Evolutionary conservation across 2,329 filamentous ascomycete species (phyloP), one percentile per base, ranked within the genome.

Genomic region (Paecilomyces formosus): DNA sequence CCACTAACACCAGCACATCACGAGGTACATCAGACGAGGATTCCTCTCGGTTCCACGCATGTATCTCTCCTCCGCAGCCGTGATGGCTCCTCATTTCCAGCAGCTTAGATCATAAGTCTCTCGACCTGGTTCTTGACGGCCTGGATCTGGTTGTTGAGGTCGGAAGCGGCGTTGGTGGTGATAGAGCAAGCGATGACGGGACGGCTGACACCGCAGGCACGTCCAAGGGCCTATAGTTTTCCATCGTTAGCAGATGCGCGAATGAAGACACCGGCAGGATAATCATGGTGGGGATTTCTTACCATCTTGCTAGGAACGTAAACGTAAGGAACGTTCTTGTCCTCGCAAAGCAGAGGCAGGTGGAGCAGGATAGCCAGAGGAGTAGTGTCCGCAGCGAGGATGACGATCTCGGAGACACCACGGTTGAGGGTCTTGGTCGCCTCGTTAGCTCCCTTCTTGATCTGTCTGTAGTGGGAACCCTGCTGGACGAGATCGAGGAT

Each of bases 51-150:
- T 45, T 45, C 39, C 6, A 45, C n/a, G 7, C 15, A 8, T 6
- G 15, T 7, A 45, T 18, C 39, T 8, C n/a, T 45, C 24, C 24
- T 45, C 4, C 2, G 7, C n/a, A n/a, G 39, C 15, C 30, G 30
- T 12, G 8, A 45, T 45, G 39, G 18, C n/a, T n/a, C 35, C 35
- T 21, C 21, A 13, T 11, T 54, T 57, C 45, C 28, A 51, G 57
- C 22, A 35, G 35, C 58, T 85, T 88, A 97, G 79, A 97, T 96
- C 81, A 93, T 92, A 66, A 97, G 84, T 69, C 92, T 85, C 84
- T 97, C 93, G 58, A 97, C 90, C 86, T 96, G 95, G 78, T 95
- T 90, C 82, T 93, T 95, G 71, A 97, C 82, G 64, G 87, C 83
- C 68, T 89, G 85, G 76, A 97, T 97, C 82, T 95, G 91, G 70